phyloP scores from a whole-genome alignment of 768 basidiomycete genomes.

The Russula abietina region DNA sequence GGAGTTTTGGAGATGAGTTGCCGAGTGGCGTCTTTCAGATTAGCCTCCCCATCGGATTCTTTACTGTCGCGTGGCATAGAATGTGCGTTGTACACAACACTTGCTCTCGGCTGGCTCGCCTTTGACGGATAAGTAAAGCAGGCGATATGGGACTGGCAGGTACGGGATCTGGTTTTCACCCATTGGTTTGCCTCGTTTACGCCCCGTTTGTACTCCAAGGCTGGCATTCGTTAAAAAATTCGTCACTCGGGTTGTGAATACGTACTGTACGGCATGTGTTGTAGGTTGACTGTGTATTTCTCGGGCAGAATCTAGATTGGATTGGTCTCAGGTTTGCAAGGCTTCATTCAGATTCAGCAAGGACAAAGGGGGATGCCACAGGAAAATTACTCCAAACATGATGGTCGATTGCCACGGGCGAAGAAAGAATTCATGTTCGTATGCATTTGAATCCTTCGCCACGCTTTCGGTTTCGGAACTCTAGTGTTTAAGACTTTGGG shows the following conservation, averaged over 20 bases:
- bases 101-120: conserved; percentile 58
- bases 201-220: conserved; percentile 68
- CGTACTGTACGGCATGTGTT: not conserved
- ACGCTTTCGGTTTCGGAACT: too few relatives aligned
- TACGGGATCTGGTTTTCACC: conserved; percentile 78
- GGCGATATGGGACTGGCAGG: conserved; percentile 71
- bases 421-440: too few relatives aligned
- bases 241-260: not conserved
- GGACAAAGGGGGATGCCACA: not conserved
- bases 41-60: conserved; percentile 36
- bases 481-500: too few relatives aligned
- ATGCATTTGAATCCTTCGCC: too few relatives aligned
- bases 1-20: too few relatives aligned
- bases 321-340: too few relatives aligned
- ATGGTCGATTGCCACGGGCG: too few relatives aligned
- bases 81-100: conserved; percentile 38
- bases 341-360: too few relatives aligned
- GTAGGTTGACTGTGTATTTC: not conserved
- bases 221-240: conserved; percentile 37
- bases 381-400: not conserved
- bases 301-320: not conserved
- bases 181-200: conserved; percentile 76
- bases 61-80: conserved; percentile 29
- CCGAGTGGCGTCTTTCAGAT: too few relatives aligned
- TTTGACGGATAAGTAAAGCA: conserved; percentile 41